Evolutionary conservation across 2,329 filamentous ascomycete species (phyloP), one percentile per base, ranked within the genome.

Genomic region (Botrytis hyacinthi): DNA sequence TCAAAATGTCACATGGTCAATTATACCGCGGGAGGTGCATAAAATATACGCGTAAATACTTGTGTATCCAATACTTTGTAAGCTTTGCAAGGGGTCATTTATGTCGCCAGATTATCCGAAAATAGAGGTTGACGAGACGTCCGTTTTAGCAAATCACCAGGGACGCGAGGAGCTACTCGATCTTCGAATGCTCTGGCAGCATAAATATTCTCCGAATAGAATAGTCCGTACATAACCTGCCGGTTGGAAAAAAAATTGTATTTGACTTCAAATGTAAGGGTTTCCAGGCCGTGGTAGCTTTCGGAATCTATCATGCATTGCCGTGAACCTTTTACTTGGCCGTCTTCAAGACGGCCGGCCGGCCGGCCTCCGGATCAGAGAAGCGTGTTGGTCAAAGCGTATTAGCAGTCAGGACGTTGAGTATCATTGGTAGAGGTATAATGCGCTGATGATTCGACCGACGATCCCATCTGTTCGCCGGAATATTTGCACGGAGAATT

Each of bases 241-340:
- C 40, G 22, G 22, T 32, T 37, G 35, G 35, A 42, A 22, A 37
- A 57, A 22, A 29, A 29, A 29, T 18, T 32, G 29, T 42, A 42
- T 29, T 26, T 57, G 35, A 32, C n/a, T 18, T 57, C 35, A 42
- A 26, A 40, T 22, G 32, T 42, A 32, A 42, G 26, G 18, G 35
- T 9, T 29, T 57, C 29, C 48, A 37, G 66, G 48, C 66, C n/a
- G 35, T 51, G 46, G 48, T 32, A 42, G 35, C 35, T 42, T 42
- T 68, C 66, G 66, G 66, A 26, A 57, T 35, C 35, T 12, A 57
- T 57, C 48, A 42, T 68, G 48, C 20, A 68, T 68, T 57, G 35
- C 66, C 35, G 46, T 67, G 26, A 54, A 54, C 26, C 20, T 57
- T 10, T 20, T 10, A 48, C 32, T 26, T 10, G 6, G 44, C 48